Evolutionary conservation across 2,329 filamentous ascomycete species (phyloP).

Genomic region (Diplocarpon mali): DNA sequence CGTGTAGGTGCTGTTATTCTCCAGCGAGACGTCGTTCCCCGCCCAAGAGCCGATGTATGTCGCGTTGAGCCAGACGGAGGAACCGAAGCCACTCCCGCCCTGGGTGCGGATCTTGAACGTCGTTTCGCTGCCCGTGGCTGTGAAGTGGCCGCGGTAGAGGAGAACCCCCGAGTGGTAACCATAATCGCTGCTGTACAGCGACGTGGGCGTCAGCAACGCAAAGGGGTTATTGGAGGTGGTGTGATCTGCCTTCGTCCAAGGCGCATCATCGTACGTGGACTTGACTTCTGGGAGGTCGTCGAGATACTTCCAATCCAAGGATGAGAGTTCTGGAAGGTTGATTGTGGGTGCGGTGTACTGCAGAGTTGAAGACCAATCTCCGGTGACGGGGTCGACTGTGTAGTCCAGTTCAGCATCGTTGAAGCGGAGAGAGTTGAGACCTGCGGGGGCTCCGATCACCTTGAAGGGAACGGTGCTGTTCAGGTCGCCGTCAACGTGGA

Average conservation of each 20-base stretch:
- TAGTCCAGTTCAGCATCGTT: conserved; percentile 39
- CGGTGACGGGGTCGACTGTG: conserved; percentile 33
- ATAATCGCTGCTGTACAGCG: conserved; percentile 61
- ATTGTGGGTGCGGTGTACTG: conserved; percentile 40
- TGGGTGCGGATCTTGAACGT: conserved; percentile 47
- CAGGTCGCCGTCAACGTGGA: conserved; percentile 59
- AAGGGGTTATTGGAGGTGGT: conserved; percentile 26
- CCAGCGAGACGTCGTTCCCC: conserved; percentile 39
- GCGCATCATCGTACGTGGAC: conserved; percentile 53
- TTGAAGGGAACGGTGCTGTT: conserved; percentile 59
- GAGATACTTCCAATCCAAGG: conserved; percentile 55
- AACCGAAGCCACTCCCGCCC: conserved; percentile 58
- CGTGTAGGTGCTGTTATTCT: conserved; percentile 44
- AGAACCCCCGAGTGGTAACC: conserved; percentile 61
- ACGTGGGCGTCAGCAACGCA: conserved; percentile 49
- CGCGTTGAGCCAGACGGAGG: conserved; percentile 53
- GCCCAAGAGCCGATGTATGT: conserved; percentile 53
- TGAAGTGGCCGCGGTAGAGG: conserved; percentile 60
- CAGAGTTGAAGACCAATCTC: conserved; percentile 39
- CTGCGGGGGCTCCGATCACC: conserved; percentile 49
- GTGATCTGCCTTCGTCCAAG: conserved; percentile 51
- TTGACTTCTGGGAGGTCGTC: conserved; percentile 62
- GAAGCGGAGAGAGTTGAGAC: conserved; percentile 46
- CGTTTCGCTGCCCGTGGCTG: conserved; percentile 47
- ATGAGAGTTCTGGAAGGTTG: conserved; percentile 44